A percentile compares a stretch with the other conserved stretches of the same genome.
These are phyloP conservation scores for Wickerhamomyces rabaulensis DNA, from an alignment of 805 yeast genomes.

Conservation along the genomic window DNA sequence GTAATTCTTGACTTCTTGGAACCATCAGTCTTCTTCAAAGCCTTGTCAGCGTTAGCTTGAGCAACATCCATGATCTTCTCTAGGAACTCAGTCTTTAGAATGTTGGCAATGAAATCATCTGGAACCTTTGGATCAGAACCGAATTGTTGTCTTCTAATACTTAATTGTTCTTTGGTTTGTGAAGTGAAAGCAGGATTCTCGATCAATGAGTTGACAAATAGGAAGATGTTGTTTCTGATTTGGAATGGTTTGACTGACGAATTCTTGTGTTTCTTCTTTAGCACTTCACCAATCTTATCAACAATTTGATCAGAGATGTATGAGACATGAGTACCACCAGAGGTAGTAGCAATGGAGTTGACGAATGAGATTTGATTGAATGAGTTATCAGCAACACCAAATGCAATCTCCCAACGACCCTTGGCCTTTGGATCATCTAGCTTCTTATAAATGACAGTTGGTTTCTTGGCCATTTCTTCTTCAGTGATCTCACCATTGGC, in stretches of 20 bases:
- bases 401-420: conserved; percentile 89
- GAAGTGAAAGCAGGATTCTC: conserved; percentile 97
- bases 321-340: conserved; percentile 95
- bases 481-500: conserved; percentile 25
- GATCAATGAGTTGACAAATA: conserved; percentile 86
- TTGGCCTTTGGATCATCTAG: conserved; percentile 47
- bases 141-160: conserved; percentile 83
- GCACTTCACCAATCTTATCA: conserved; percentile 62
- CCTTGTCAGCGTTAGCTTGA: conserved; percentile 83
- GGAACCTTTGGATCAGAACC: conserved; percentile 80
- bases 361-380: conserved; percentile 96
- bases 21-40: conserved; percentile 86
- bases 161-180: conserved; percentile 93
- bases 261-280: conserved; percentile 61
- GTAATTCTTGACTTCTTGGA: conserved; percentile 78
- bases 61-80: conserved; percentile 75
- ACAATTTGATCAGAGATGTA: conserved; percentile 81
- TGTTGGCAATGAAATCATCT: conserved; percentile 68
- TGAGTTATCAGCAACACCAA: conserved; percentile 84
- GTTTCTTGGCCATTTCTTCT: conserved; percentile 36
- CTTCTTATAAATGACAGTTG: conserved; percentile 71
- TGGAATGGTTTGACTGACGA: conserved; percentile 83
- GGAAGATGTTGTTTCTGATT: conserved; percentile 82
- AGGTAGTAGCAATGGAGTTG: conserved; percentile 93
- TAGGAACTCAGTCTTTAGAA: conserved; percentile 66